Base-by-base conservation (phyloP, 805 yeast species). In the Ascoidea rubescens region DNA sequence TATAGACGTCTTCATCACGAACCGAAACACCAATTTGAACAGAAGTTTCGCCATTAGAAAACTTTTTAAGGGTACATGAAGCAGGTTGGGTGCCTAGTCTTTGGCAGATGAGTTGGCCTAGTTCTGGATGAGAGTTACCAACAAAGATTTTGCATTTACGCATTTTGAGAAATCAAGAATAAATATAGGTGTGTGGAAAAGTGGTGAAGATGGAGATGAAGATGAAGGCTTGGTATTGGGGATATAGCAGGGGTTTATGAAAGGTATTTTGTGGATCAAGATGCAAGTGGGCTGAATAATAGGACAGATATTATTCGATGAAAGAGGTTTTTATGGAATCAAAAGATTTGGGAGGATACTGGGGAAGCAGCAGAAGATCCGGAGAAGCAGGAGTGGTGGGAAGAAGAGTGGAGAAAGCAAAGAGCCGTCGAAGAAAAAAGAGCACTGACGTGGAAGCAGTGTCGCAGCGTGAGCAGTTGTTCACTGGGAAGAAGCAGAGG, bases 81-180 rank as follows among this genome's bases (percentile, higher is more conserved):
- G 97, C 98, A 8, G 96, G 89, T 62, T 87, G 87, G 47, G 89
- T 89, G 43, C 98, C 98, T 47, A 93, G 72, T 52, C 90, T 75
- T 55, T 87, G 87, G 69, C 99, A 93, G 47, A 93, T 95, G 56
- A 87, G 74, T 56, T 79, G 74, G 45, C 99, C 99, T 60, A 93
- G 75, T 64, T 89, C 96, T 12, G 97, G 96, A 68, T 93, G 99
- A 52, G 98, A 90, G 55, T 87, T 82, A 48, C 99, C 99, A 53
- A 93, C 95, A 67, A 93, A 93, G 48, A 93, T 87, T 68, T 93
- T 91, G 64, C 96, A 88, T 81, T 90, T 89, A 69, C 98, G 88
- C 99, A 93, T 93, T 31, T 57, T 58, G 28, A 21, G 28, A 21
- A 21, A 21, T 21, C 28, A 21, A 21, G 28, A 3, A 21, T 21